These are phyloP conservation scores for Boletus tomentosulus DNA, from an alignment of 768 basidiomycete species.

Conservation along the genomic window DNA sequence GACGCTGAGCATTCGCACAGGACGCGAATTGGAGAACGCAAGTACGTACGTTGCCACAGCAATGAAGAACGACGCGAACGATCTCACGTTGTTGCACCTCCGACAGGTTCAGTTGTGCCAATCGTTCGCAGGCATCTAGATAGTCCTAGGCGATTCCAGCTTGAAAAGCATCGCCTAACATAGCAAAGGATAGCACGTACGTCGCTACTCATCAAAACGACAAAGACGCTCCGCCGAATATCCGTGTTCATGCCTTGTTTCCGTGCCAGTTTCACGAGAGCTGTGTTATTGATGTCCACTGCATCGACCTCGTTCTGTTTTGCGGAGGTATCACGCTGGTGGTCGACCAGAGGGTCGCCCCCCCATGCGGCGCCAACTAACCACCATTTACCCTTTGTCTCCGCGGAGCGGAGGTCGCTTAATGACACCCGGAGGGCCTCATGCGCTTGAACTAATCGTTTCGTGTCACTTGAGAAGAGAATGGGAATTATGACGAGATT, in stretches of 20 bases:
- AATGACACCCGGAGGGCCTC: constrained; percentile 86
- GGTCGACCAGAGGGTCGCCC: constrained; percentile 85
- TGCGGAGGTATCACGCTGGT: constrained; percentile 35
- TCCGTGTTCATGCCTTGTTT: constrained; percentile 99
- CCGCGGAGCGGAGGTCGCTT: constrained; percentile 77
- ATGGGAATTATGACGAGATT: neutral
- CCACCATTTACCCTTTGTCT: constrained; percentile 97
- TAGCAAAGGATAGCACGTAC: constrained; percentile 41
- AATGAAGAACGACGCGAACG: constrained; percentile 87
- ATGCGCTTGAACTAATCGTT: constrained; percentile 63
- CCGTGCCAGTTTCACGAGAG: constrained; percentile 74
- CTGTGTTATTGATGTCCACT: constrained; percentile 33
- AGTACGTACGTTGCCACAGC: constrained; percentile 77
- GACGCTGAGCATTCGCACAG: neutral
- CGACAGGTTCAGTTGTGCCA: constrained; percentile 76
- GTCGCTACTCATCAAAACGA: constrained; percentile 93
- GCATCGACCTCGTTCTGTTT: constrained; percentile 20
- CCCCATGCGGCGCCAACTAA: constrained; percentile 95
- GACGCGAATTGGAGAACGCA: neutral
- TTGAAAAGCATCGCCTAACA: neutral
- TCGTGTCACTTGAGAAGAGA: neutral
- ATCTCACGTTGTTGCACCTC: constrained; percentile 94
- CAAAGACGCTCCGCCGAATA: constrained; percentile 84
- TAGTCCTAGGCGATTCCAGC: constrained; percentile 65
- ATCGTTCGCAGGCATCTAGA: constrained; percentile 89